Evolutionary conservation across 139 green algal species (phyloP).

Genomic region (Chlorella sp.): DNA sequence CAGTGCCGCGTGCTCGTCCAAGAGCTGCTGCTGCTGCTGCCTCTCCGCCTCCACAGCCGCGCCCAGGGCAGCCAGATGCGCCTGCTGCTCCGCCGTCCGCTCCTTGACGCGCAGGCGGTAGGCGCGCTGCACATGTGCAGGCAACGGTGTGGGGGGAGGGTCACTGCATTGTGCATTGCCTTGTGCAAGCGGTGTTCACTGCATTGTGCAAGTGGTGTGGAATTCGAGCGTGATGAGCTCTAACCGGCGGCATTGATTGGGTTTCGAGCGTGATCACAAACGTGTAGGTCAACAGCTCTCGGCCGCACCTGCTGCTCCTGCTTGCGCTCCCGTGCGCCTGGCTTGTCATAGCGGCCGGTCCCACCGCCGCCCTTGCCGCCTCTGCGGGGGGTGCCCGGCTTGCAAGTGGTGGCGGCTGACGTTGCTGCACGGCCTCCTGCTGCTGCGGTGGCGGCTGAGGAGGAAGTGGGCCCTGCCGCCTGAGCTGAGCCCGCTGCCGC

Average conservation of each 20-base stretch:
- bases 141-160: too few relatives aligned
- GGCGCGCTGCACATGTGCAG: too few relatives aligned
- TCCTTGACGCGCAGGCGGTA: constrained; percentile 6
- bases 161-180: too few relatives aligned
- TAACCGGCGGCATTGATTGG: too few relatives aligned
- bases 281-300: too few relatives aligned
- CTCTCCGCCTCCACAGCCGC: too few relatives aligned
- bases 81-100: not conserved
- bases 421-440: not conserved
- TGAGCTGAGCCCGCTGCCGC: too few relatives aligned
- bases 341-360: not conserved
- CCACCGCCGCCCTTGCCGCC: not conserved
- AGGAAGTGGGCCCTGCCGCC: too few relatives aligned
- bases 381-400: not conserved
- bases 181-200: too few relatives aligned
- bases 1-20: not conserved
- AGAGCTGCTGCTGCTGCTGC: not conserved
- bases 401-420: not conserved
- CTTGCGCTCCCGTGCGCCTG: not conserved
- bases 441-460: not conserved
- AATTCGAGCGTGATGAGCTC: too few relatives aligned
- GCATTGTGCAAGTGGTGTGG: too few relatives aligned
- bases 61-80: not conserved
- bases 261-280: too few relatives aligned
- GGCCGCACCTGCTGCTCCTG: constrained; percentile 22